Evolutionary conservation across 768 basidiomycete species (phyloP), one percentile per base, ranked within the genome.

Genomic region (Paxillus ammoniavirescens): DNA sequence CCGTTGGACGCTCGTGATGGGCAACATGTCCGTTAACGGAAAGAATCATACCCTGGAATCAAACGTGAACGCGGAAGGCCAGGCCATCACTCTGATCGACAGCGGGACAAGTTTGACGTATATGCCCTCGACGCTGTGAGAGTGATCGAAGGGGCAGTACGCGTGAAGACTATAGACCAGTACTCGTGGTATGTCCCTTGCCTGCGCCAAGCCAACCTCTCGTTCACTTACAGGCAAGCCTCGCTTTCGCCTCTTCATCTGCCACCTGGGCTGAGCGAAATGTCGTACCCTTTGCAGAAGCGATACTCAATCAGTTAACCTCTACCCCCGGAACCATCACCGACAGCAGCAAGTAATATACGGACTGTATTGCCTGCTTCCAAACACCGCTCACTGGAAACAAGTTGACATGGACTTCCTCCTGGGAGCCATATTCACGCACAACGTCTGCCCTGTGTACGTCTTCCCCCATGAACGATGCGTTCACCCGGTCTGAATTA

Each of bases 391-490:
- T 75, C 9, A 50, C 38, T 60, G 59, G 7, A 55, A 40, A 2
- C 52, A 52, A 23, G 53, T 17, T 47, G 76, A 67, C 13, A 65
- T 73, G 28, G 77, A 79, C 23, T 68, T 69, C n/a, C 44, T 75
- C 1, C 68, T 78, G 36, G 77, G 77, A 2, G 75, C 74, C 54
- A 65, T 73, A 4, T 77, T 77, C 62, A 69, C 78, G 59, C 74
- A 68, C 36, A 78, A 79, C 49, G 73, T 76, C 23, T 78, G 78
- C 50, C 64, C 72, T 0, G 71, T 76, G 76, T 77, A 63, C 5
- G 75, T 54, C 10, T 12, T 30, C 13, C 12, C 1, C 8, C 0
- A 23, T 15, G 2, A 9, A 8, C 17, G 3, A 77, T 18, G 50
- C 30, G 8, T 23, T 30, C 30, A 4, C n/a, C 33, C 9, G 13